Base-by-base conservation (phyloP, 2,329 filamentous ascomycete genomes). In the Sporothrix phasma region DNA sequence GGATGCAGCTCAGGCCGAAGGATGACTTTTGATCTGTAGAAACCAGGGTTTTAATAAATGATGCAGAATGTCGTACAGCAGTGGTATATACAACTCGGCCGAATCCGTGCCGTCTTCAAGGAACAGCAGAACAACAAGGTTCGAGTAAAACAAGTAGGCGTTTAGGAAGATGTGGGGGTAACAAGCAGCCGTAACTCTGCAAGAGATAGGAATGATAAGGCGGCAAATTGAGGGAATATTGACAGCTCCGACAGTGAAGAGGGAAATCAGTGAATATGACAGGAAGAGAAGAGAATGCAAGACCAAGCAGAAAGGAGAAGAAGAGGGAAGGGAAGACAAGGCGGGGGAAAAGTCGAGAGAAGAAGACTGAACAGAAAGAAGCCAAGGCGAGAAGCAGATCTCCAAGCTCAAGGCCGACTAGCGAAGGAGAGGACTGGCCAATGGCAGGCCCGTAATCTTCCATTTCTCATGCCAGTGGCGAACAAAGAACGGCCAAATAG, bases 131-230 rank as follows among this genome's bases (percentile, higher is more conserved):
- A 22, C 43, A 13, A 11, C 41, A 24, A 47, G n/a, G 19, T 3
- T 7, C 6, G 45, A 3, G 19, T 15, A 7, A 11, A 13, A 7
- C 22, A 19, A 17, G n/a, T n/a, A 61, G 19, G 39, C 19, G 58
- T n/a, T n/a, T n/a, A n/a, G n/a, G n/a, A n/a, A n/a, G 39, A 37
- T 62, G 61, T 63, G 61, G 61, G 61, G 61, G 61, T 63, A 41
- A 13, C 37, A 63, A 39, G 19, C 37, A 46, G 37, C 61, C 37
- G 47, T 37, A 24, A 34, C n/a, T 29, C 17, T 31, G 39, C 61
- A 53, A n/a, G 24, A 54, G 7, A 19, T 24, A 62, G 7, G 39
- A 13, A 49, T 37, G 61, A 62, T 62, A 62, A 62, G 61, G 39
- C 31, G 8, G 41, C 17, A 22, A 7, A 1, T 29, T 10, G 22